Conservation (phyloP, 768 basidiomycete genomes). For the Lentinus brumalis region DNA sequence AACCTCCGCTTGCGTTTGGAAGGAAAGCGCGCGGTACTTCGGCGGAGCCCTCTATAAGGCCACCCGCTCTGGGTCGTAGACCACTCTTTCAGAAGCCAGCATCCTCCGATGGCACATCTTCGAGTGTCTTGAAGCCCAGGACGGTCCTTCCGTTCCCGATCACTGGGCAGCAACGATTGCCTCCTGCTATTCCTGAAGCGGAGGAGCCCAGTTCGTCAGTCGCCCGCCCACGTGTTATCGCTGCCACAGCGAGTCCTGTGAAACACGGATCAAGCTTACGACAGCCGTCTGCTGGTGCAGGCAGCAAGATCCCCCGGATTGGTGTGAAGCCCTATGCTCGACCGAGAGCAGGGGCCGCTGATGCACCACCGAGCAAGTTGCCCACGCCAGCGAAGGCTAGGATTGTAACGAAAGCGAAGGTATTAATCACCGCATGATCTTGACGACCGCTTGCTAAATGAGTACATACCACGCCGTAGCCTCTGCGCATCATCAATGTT, state of each 20-base stretch:
- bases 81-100: slow-evolving; percentile 16
- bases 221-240: neutral
- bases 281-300: slow-evolving; percentile 30
- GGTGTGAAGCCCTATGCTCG: slow-evolving; percentile 36
- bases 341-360: slow-evolving; percentile 18
- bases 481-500: slow-evolving; percentile 16
- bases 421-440: neutral
- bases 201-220: slow-evolving; percentile 16
- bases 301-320: slow-evolving; percentile 37
- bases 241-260: neutral
- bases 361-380: slow-evolving; percentile 2
- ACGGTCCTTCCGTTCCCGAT: slow-evolving; percentile 17
- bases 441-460: too few relatives aligned
- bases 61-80: slow-evolving; percentile 11
- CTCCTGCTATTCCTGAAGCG: slow-evolving; percentile 24
- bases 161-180: slow-evolving; percentile 5
- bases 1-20: slow-evolving; percentile 15
- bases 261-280: slow-evolving; percentile 24
- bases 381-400: slow-evolving; percentile 8
- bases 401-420: neutral
- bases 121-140: slow-evolving; percentile 3
- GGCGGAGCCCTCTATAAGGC: slow-evolving; percentile 34
- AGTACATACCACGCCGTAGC: neutral
- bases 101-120: slow-evolving; percentile 9
- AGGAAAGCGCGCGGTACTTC: slow-evolving; percentile 36